Conservation (phyloP, 73 alveolate genomes). For the Paramecium sexaurelia region DNA sequence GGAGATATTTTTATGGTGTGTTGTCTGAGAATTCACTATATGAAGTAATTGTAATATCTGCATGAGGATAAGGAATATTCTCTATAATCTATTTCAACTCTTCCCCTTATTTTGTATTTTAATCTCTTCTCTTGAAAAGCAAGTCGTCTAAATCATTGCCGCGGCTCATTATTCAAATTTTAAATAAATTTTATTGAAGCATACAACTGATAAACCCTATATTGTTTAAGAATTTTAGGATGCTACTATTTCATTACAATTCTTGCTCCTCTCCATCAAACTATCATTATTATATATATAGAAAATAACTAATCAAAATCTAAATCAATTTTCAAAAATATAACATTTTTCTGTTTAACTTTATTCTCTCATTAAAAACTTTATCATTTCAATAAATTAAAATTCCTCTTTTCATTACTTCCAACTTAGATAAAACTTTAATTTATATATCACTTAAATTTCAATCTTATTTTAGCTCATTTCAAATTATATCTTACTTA, state of each 20-base stretch:
- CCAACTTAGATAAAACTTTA: no score
- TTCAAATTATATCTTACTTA: no score
- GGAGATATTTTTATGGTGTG: constrained; percentile 43
- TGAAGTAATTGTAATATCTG: constrained; percentile 40
- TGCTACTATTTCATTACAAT: background rate
- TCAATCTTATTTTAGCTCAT: no score
- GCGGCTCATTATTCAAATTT: constrained; percentile 22
- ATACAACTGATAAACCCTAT: background rate
- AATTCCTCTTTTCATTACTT: no score
- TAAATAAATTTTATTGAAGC: background rate
- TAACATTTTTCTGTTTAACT: no score
- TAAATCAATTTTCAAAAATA: background rate
- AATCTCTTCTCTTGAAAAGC: constrained; percentile 49
- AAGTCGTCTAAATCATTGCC: constrained; percentile 47
- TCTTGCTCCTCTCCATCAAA: background rate
- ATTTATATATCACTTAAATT: no score
- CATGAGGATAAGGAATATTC: constrained; percentile 17
- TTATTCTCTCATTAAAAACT: no score
- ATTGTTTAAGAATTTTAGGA: background rate
- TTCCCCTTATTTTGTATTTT: background rate
- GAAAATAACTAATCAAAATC: background rate
- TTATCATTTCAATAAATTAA: no score
- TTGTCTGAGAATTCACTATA: constrained; percentile 57
- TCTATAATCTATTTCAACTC: constrained; percentile 15
- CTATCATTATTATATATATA: background rate